These are phyloP conservation scores for Aspergillus costaricaensis DNA, from an alignment of 2,329 filamentous ascomycete genomes.

Conservation along the genomic window DNA sequence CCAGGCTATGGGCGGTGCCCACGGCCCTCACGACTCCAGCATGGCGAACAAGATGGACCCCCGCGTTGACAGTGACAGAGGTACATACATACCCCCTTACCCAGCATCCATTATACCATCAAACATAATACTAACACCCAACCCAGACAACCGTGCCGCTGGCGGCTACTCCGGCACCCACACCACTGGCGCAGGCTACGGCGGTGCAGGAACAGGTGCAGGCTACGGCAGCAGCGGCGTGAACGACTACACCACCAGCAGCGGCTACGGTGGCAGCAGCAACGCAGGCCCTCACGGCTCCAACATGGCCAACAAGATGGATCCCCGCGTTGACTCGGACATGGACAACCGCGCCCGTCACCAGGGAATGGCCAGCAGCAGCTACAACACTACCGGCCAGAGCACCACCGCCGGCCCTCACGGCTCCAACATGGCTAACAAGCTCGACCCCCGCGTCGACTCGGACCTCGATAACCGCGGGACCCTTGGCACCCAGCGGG, in stretches of 20 bases:
- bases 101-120: too few relatives aligned
- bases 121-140: neutral
- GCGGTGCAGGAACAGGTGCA: constrained; percentile 4
- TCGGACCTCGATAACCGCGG: constrained; percentile 40
- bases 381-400: constrained; percentile 6
- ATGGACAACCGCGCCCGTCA: constrained; percentile 18
- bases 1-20: constrained; percentile 14
- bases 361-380: constrained; percentile 12
- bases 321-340: constrained; percentile 44
- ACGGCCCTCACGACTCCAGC: constrained; percentile 48
- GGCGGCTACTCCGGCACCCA: neutral
- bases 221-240: neutral
- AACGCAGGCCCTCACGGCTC: constrained; percentile 42
- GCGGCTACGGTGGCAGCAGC: neutral
- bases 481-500: constrained; percentile 6
- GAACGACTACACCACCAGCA: constrained; percentile 22
- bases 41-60: constrained; percentile 56
- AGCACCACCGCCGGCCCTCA: constrained; percentile 44
- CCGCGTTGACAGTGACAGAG: constrained; percentile 30
- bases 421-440: constrained; percentile 50
- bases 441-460: constrained; percentile 57
- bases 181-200: constrained; percentile 10
- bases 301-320: constrained; percentile 34
- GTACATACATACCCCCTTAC: constrained; percentile 5
- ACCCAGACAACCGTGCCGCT: constrained; percentile 14